Percentiles rank a stretch among this genome's conserved stretches.
Conservation (phyloP, 495 filamentous ascomycete genomes). For the Margaritispora aquatica region DNA sequence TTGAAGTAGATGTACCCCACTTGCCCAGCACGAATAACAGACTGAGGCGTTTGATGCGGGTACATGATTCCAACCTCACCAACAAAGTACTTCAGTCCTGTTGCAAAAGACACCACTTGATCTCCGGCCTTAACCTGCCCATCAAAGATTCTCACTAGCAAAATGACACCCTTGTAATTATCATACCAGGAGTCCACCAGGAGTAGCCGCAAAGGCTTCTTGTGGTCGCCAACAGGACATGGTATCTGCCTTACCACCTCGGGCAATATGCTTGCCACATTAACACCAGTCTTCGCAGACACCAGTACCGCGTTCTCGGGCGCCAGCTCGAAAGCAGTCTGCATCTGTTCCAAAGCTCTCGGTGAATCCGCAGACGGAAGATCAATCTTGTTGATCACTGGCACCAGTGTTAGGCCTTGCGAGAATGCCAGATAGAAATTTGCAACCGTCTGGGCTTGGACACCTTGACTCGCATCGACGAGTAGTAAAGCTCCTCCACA, state of each 20-base stretch:
- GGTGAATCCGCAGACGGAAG: conserved; percentile 79
- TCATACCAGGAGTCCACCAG: conserved; percentile 98
- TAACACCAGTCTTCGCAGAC: conserved; percentile 88
- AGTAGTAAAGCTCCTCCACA: conserved; percentile 90
- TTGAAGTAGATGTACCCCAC: conserved; percentile 97
- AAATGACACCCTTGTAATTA: conserved; percentile 86
- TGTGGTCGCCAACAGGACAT: conserved; percentile 64
- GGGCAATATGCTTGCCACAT: conserved; percentile 75
- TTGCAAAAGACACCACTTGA: conserved; percentile 76
- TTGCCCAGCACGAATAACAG: conserved; percentile 77
- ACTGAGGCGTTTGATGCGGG: conserved; percentile 79
- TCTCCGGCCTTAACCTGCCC: conserved; percentile 79
- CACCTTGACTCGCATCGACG: conserved; percentile 88
- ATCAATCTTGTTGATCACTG: conserved; percentile 95
- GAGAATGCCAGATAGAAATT: conserved; percentile 98
- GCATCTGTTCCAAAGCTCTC: conserved; percentile 79
- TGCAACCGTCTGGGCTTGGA: conserved; percentile 92
- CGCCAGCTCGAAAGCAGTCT: conserved; percentile 80
- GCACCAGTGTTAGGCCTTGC: conserved; percentile 78
- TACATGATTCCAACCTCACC: conserved; percentile 98
- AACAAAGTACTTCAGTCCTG: conserved; percentile 78
- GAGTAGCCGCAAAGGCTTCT: conserved; percentile 70
- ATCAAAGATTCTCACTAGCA: conserved; percentile 88
- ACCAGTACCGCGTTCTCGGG: conserved; percentile 74
- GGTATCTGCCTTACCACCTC: conserved; percentile 81